phyloP scores from a whole-genome alignment of 345 rosid genomes.

The Citrus unshiu region DNA sequence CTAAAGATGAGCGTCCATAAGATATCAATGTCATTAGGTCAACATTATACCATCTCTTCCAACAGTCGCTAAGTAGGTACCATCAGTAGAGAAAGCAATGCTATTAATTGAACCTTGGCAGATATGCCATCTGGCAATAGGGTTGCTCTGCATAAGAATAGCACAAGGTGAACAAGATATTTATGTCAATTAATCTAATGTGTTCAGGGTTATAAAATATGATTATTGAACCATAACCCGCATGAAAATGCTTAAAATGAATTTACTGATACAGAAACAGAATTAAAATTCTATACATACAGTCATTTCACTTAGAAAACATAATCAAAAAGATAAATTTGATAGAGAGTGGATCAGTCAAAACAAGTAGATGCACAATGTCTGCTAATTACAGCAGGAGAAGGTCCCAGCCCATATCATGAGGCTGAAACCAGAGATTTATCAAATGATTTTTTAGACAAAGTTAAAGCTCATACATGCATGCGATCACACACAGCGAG shows the following conservation, averaged over 20 bases:
- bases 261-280: background rate
- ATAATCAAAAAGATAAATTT: background rate
- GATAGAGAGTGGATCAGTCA: background rate
- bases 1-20: constrained; percentile 1
- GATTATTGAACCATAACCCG: background rate
- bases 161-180: constrained; percentile 20
- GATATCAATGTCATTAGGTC: background rate
- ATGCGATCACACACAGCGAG: background rate
- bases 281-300: background rate
- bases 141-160: constrained; percentile 78
- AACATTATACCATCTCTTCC: constrained; percentile 90
- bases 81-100: constrained; percentile 82
- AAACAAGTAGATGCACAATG: background rate
- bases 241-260: background rate
- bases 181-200: background rate
- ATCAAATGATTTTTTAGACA: background rate
- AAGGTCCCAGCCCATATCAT: background rate
- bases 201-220: background rate
- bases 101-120: constrained; percentile 93
- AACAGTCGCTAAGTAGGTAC: constrained; percentile 82
- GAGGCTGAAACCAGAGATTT: background rate
- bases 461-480: background rate
- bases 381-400: background rate
- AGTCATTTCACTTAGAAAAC: background rate
- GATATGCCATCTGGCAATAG: constrained; percentile 96